Evolutionary conservation across 306 rosid species (phyloP).

Genomic region (Lathyrus tuberosus): DNA sequence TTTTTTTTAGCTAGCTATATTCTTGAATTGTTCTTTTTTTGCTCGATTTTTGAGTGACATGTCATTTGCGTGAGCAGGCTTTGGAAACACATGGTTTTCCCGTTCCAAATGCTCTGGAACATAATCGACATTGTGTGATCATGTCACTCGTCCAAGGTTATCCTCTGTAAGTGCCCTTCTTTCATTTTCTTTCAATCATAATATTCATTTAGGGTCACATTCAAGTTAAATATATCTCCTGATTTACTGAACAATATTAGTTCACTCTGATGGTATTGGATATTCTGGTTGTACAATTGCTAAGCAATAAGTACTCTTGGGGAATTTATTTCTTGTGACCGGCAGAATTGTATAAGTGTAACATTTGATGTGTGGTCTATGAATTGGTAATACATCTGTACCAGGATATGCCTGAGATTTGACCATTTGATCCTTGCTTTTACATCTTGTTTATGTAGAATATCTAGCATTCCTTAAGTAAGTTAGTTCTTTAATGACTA

Average conservation of each 20-base stretch:
- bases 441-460: neutral
- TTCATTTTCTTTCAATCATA: conserved; percentile 26
- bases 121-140: conserved; percentile 85
- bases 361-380: neutral
- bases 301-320: conserved; percentile 9
- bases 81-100: conserved; percentile 82
- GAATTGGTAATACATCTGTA: neutral
- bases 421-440: neutral
- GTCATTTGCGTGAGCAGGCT: conserved; percentile 59
- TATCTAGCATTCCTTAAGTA: neutral
- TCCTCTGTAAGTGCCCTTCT: conserved; percentile 69
- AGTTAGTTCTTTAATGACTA: conserved; percentile 12
- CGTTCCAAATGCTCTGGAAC: conserved; percentile 82
- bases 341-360: neutral
- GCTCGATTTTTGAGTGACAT: conserved; percentile 17
- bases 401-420: neutral
- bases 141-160: conserved; percentile 94
- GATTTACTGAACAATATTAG: neutral
- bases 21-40: neutral
- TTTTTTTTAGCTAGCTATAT: conserved; percentile 4
- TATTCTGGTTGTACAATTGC: conserved; percentile 1
- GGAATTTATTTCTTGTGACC: neutral
- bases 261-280: neutral
- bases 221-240: neutral
- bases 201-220: neutral